Evolutionary conservation across 805 yeast genomes (phyloP), one percentile per base, ranked within the genome.

Genomic region (Vanderwaltozyma polyspora): DNA sequence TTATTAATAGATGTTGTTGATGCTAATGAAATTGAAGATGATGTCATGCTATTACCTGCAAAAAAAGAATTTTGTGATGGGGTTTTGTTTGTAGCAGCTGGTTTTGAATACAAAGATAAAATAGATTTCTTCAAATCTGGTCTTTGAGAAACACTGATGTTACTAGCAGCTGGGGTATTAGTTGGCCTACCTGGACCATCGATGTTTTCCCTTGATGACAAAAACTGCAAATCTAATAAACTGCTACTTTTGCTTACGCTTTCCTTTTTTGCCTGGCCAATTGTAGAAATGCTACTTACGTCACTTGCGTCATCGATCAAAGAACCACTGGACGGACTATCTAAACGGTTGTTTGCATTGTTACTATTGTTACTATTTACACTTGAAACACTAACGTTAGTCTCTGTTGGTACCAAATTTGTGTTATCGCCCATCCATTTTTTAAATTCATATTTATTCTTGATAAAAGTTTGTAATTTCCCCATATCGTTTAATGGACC

Each of bases 41-140:
- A 33, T 31, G 47, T 40, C 21, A 24, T 19, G 11, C 26, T 31
- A 15, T 25, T 26, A 19, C 23, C 36, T 9, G 30, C 29, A 23
- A 30, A 37, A 11, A 31, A 32, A 3, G 43, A 40, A 31, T 33
- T 28, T n/a, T 19, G 32, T 15, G 29, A 36, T 22, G 33, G 21
- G 9, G 28, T 26, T 26, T 48, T 22, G 14, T n/a, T n/a, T n/a
- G 28, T 24, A 15, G 28, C 16, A 17, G 40, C 31, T 5, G 68
- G 81, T 2, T 82, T 71, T 1, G 93, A 74, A 56, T 91, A 91
- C 34, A 91, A 67, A 17, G 96, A 85, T 39, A 91, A 62, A 39
- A 91, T 91, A 1, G 95, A 84, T 60, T 84, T 84, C 53, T 91
- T 91, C 57, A 91, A 68, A 51, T 89, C 96, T 3, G 91, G 89